phyloP scores from a whole-genome alignment of 352 stramenopile species.

The Phytophthora idaei region DNA sequence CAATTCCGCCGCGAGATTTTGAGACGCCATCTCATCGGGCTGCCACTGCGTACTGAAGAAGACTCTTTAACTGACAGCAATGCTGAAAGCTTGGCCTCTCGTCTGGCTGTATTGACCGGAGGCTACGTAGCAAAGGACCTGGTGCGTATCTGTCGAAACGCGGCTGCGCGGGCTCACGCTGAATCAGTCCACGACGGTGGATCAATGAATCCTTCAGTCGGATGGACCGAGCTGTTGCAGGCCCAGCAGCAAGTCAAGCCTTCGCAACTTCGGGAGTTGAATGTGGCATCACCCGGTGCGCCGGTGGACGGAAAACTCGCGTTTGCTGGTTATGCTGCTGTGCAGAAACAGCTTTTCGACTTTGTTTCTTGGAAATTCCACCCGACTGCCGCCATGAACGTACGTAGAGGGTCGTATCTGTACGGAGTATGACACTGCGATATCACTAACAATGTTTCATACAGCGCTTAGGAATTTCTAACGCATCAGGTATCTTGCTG shows the following conservation, averaged over 20 bases:
- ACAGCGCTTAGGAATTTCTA: conserved; percentile 67
- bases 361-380: conserved; percentile 75
- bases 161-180: conserved; percentile 45
- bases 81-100: conserved; percentile 31
- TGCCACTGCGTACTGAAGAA: conserved; percentile 31
- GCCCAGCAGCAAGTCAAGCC: conserved; percentile 69
- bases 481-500: conserved; percentile 76
- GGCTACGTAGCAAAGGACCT: conserved; percentile 84
- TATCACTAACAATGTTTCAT: conserved; percentile 11
- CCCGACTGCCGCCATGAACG: conserved; percentile 63
- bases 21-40: conserved; percentile 37
- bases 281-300: conserved; percentile 65
- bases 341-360: conserved; percentile 68
- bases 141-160: conserved; percentile 70
- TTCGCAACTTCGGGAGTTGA: conserved; percentile 75
- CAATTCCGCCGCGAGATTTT: conserved; percentile 57
- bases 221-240: conserved; percentile 53
- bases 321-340: conserved; percentile 71
- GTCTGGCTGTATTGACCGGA: conserved; percentile 63
- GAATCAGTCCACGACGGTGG: background rate
- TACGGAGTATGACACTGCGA: background rate
- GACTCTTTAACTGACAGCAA: background rate
- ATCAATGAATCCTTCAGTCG: conserved; percentile 8
- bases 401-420: conserved; percentile 25
- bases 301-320: conserved; percentile 15